Evolutionary conservation across 345 rosid genomes (phyloP).

Genomic region (Populus ilicifolia): DNA sequence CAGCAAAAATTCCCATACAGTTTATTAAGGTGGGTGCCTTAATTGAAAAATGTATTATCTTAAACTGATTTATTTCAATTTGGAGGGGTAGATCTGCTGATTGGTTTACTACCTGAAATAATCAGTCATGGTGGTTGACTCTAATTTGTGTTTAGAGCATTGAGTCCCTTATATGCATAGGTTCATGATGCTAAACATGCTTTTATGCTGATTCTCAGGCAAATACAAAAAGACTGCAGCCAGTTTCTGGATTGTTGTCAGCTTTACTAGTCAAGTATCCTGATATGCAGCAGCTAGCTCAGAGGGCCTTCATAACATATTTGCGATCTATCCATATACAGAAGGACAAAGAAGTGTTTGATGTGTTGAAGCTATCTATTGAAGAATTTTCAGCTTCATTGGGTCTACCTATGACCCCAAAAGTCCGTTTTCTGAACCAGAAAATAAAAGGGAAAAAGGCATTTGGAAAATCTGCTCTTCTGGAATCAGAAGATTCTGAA

Average conservation of each 20-base stretch:
- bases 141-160: not conserved
- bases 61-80: constrained; percentile 4
- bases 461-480: constrained; percentile 26
- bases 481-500: constrained; percentile 32
- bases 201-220: constrained; percentile 42
- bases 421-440: constrained; percentile 55
- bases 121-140: not conserved
- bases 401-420: constrained; percentile 89
- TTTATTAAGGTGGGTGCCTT: constrained; percentile 52
- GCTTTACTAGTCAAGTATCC: constrained; percentile 69
- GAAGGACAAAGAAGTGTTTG: constrained; percentile 87
- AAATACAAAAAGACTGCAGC: constrained; percentile 57
- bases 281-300: constrained; percentile 65
- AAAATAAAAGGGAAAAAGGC: constrained; percentile 40
- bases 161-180: not conserved
- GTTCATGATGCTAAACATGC: constrained; percentile 9
- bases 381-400: constrained; percentile 84
- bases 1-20: constrained; percentile 69
- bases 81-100: not conserved
- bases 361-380: constrained; percentile 57
- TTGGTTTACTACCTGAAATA: not conserved
- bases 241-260: constrained; percentile 60
- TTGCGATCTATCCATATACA: constrained; percentile 73
- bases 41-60: not conserved
- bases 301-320: constrained; percentile 78